Base-by-base conservation (phyloP, 2,329 filamentous ascomycete species). In the Cylindrodendrum hubeiense region DNA sequence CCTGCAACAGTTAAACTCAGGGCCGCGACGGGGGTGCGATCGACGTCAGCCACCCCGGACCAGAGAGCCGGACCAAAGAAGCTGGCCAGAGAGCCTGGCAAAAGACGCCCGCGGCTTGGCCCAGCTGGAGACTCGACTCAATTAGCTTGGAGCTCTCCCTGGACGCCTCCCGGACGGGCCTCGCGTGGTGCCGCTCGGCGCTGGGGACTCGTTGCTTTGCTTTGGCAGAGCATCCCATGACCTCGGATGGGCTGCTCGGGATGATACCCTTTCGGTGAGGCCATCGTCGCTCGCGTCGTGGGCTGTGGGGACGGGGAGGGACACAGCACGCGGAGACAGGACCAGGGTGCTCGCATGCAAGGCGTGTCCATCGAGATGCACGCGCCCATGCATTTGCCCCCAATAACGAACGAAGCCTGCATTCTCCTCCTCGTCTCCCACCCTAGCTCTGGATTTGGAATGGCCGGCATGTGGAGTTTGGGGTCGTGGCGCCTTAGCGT, bases 1-100 rank as follows among this genome's bases (percentile, higher is more conserved):
- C 71, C 67, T 56, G 59, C 51, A 64, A 66, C 52, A 69, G 69
- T 67, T 68, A 70, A 50, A 73, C 57, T 67, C 68, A 71, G 70
- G 70, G 63, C 70, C 68, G 50, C 49, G 39, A 53, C 51, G 60
- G 65, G 63, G 41, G 50, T 37, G 61, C 37, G 63, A 67, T 71
- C 60, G 41, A 53, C 63, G 43, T 43, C 55, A 60, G 65, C 63
- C 65, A 62, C 61, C 54, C 56, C 26, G 15, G 15, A 17, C 28
- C 28, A 30, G 12, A 30, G n/a, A n/a, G n/a, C n/a, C n/a, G n/a
- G n/a, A n/a, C n/a, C n/a, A n/a, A n/a, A n/a, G n/a, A n/a, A n/a
- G n/a, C n/a, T n/a, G n/a, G n/a, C n/a, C n/a, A 30, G 28, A 30
- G n/a, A 30, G 28, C 28, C 34, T 30, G 39, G 17, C 44, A 3